Evolutionary conservation across 768 basidiomycete species (phyloP).

Genomic region (Clavaria fumosa): DNA sequence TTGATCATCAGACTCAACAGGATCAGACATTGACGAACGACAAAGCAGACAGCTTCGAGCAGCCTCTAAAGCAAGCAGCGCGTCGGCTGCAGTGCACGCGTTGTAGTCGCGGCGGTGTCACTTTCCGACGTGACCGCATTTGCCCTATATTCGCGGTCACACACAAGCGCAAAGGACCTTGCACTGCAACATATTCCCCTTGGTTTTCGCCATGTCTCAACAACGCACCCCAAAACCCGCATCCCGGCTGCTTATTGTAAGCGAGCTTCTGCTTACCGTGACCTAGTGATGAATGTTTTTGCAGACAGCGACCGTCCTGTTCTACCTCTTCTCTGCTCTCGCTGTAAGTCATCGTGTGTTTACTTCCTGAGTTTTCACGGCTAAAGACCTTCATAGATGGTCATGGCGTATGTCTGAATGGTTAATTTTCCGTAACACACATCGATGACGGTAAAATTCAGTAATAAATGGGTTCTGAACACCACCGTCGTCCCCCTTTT

Average conservation of each 20-base stretch:
- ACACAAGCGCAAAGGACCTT: too few relatives aligned
- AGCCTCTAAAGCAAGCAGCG: too few relatives aligned
- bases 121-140: too few relatives aligned
- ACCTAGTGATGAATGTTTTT: conserved; percentile 10
- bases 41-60: too few relatives aligned
- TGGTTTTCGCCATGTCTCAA: not conserved
- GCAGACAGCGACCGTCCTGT: conserved; percentile 60
- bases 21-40: too few relatives aligned
- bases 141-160: too few relatives aligned
- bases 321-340: conserved; percentile 82
- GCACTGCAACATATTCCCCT: too few relatives aligned
- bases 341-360: conserved; percentile 39
- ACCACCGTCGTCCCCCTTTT: conserved; percentile 63
- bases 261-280: conserved; percentile 17
- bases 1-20: too few relatives aligned
- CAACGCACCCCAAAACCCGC: conserved; percentile 10
- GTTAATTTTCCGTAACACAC: not conserved
- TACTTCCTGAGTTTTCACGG: not conserved
- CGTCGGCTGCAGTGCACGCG: too few relatives aligned
- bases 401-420: conserved; percentile 51
- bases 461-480: conserved; percentile 88
- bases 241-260: conserved; percentile 10
- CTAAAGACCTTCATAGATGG: conserved; percentile 43
- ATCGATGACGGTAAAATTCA: conserved; percentile 17
- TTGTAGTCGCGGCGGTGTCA: too few relatives aligned